Evolutionary conservation across 1,284 basidiomycete genomes (phyloP).

Genomic region (Apiotrichum sp.): DNA sequence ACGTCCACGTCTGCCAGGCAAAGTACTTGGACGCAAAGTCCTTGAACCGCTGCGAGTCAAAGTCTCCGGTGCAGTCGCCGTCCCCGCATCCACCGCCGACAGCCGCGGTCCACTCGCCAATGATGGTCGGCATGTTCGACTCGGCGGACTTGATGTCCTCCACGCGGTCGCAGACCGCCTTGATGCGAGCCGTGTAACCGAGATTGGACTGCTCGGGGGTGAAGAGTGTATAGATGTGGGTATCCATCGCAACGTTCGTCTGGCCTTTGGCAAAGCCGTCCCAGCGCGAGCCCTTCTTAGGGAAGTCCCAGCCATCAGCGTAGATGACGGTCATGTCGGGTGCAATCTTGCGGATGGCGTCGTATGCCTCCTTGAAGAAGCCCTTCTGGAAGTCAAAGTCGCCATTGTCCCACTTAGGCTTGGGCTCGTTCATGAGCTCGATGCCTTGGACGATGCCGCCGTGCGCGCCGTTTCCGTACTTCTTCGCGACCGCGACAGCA

Average conservation of each 20-base stretch:
- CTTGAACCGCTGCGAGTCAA: slow-evolving; percentile 2
- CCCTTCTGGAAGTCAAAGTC: slow-evolving; percentile 45
- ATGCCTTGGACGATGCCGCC: slow-evolving; percentile 44
- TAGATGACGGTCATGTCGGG: slow-evolving; percentile 4
- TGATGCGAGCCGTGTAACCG: slow-evolving; percentile 71
- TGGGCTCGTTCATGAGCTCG: slow-evolving; percentile 9
- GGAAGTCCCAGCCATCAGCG: slow-evolving; percentile 6
- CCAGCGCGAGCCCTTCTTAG: slow-evolving; percentile 61
- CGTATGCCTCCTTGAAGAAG: slow-evolving; percentile 38
- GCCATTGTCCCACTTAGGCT: neutral
- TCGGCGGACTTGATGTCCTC: slow-evolving; percentile 62
- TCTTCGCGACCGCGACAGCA: too few relatives aligned
- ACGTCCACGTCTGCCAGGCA: too few relatives aligned
- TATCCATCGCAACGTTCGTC: neutral
- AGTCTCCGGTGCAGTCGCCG: slow-evolving; percentile 8
- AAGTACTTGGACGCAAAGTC: neutral
- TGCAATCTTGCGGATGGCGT: neutral
- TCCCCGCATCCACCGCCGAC: slow-evolving; percentile 30
- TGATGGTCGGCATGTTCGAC: neutral
- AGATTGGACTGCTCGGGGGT: slow-evolving; percentile 44
- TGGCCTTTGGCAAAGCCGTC: slow-evolving; percentile 55
- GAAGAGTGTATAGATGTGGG: neutral
- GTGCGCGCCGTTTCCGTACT: slow-evolving; percentile 39
- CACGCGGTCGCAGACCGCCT: slow-evolving; percentile 70
- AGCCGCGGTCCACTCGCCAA: neutral